These are phyloP conservation scores for Neoboletus subvelutipes DNA, from an alignment of 768 basidiomycete species.

Conservation along the genomic window DNA sequence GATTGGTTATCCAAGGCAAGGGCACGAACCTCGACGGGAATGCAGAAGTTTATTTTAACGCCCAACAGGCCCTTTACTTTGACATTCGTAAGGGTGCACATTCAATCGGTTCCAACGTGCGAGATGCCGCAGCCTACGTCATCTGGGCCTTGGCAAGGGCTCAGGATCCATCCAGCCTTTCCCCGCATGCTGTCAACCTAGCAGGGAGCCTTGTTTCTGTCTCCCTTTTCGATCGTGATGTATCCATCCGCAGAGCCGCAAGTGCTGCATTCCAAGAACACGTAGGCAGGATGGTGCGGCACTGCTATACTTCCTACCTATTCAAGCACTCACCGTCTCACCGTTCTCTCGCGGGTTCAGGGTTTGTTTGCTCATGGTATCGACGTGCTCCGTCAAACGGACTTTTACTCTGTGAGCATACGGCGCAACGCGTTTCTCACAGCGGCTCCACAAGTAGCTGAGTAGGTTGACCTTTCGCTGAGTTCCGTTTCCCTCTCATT, in stretches of 20 bases:
- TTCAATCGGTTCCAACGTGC: constrained; percentile 91
- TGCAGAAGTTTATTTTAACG: constrained; percentile 12
- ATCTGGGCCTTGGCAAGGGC: constrained; percentile 92
- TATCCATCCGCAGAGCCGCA: constrained; percentile 91
- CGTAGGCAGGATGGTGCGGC: constrained; percentile 85
- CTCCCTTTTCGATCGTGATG: constrained; percentile 88
- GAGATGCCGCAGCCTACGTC: constrained; percentile 93
- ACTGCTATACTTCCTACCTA: neutral
- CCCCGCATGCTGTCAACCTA: constrained; percentile 60
- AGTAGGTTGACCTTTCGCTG: constrained; percentile 50
- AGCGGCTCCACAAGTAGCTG: constrained; percentile 84
- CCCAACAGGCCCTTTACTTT: constrained; percentile 77
- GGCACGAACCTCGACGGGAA: constrained; percentile 7
- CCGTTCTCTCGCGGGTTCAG: constrained; percentile 42
- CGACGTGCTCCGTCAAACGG: constrained; percentile 85
- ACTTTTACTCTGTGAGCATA: constrained; percentile 92
- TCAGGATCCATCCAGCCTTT: constrained; percentile 56
- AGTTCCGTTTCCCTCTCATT: constrained; percentile 2
- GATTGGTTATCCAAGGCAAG: constrained; percentile 80
- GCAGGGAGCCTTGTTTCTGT: constrained; percentile 74
- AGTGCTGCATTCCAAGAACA: constrained; percentile 98
- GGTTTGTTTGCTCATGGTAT: constrained; percentile 92
- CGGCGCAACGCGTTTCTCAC: constrained; percentile 80
- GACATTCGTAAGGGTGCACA: constrained; percentile 91
- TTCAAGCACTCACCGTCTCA: constrained; percentile 18